Evolutionary conservation across 306 rosid genomes (phyloP).

Genomic region (Dryas alaskensis): DNA sequence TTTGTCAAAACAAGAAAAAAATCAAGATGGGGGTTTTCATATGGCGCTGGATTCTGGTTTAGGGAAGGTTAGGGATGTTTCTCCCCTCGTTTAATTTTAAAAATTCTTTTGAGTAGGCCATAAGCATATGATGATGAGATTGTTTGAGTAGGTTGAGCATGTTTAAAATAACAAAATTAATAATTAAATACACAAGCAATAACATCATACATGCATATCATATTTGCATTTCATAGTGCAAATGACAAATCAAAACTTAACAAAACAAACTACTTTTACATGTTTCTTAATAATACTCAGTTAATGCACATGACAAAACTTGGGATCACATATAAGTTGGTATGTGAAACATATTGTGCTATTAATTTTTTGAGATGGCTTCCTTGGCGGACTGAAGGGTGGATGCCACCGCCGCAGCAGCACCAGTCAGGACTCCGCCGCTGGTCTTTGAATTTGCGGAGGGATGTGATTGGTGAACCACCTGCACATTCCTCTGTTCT

Average conservation of each 20-base stretch:
- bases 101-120: too few species aligned
- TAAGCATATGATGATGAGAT: too few species aligned
- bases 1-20: too few species aligned
- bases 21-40: too few species aligned
- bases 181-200: neutral
- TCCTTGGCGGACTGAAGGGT: constrained; percentile 62
- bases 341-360: neutral
- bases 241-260: neutral
- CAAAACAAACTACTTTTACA: neutral
- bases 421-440: constrained; percentile 51
- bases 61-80: too few species aligned
- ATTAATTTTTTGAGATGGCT: constrained; percentile 39
- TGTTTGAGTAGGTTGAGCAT: too few species aligned
- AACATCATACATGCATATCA: neutral
- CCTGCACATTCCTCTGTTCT: constrained; percentile 46
- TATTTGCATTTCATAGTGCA: neutral
- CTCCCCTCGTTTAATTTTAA: too few species aligned
- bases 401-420: constrained; percentile 48
- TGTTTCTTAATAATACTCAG: neutral
- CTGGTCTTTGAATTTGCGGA: constrained; percentile 28
- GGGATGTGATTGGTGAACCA: constrained; percentile 46
- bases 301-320: neutral
- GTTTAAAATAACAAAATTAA: too few species aligned
- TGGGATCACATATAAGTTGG: neutral
- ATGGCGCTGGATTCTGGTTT: too few species aligned